Percentiles rank a stretch among this genome's conserved stretches.
These are phyloP conservation scores for Aspergillus jensenii DNA, from an alignment of 2,329 filamentous ascomycete species.

Conservation along the genomic window DNA sequence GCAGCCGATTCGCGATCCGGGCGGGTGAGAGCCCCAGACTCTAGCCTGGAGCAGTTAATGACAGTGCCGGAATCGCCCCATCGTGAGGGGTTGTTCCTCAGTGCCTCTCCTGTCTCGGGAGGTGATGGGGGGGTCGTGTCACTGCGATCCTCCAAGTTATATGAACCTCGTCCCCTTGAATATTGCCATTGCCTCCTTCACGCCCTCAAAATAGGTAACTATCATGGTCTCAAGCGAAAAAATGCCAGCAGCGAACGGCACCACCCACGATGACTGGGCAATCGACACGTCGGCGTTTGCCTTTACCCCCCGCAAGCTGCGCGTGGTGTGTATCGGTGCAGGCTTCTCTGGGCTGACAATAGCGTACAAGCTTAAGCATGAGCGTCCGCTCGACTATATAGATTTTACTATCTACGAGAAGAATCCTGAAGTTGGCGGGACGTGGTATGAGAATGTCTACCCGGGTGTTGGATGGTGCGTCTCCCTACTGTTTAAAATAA, in stretches of 20 bases:
- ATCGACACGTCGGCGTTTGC: constrained; percentile 1
- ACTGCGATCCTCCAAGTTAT: too few relatives aligned
- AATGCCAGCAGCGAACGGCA: too few relatives aligned
- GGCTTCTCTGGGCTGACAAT: constrained; percentile 37
- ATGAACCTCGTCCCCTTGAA: too few relatives aligned
- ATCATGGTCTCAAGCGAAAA: not conserved
- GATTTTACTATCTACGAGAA: not conserved
- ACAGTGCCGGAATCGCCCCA: too few relatives aligned
- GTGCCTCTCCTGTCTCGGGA: too few relatives aligned
- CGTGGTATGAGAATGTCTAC: constrained; percentile 5
- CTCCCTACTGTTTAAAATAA: too few relatives aligned
- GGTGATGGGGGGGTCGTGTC: too few relatives aligned
- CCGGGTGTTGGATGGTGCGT: not conserved
- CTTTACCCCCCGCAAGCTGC: constrained; percentile 17
- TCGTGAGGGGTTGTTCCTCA: too few relatives aligned
- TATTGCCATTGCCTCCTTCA: too few relatives aligned
- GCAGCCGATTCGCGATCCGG: too few relatives aligned
- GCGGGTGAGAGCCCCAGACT: too few relatives aligned
- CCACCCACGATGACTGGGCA: not conserved
- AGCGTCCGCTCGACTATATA: not conserved
- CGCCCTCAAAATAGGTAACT: not conserved
- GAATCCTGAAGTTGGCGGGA: not conserved
- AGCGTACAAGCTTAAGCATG: constrained; percentile 38
- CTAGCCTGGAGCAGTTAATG: too few relatives aligned
- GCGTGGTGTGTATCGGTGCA: constrained; percentile 27